These are phyloP conservation scores for Penicillium sclerotigenum DNA, from an alignment of 2,329 filamentous ascomycete species.

Conservation along the genomic window DNA sequence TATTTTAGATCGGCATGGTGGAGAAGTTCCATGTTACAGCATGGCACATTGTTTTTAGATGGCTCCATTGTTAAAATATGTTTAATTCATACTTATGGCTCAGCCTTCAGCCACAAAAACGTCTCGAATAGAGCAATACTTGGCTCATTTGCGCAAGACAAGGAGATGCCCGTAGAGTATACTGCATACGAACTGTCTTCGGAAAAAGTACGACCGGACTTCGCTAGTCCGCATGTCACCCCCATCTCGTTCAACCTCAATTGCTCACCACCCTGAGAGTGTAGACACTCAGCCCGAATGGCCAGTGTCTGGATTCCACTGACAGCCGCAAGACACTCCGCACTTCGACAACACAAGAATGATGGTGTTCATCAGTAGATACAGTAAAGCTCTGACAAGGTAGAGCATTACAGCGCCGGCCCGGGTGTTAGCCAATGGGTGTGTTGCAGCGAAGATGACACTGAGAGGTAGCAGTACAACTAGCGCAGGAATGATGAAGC, in stretches of 20 bases:
- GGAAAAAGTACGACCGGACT: not conserved
- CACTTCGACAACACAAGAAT: not conserved
- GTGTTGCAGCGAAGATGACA: constrained; percentile 2
- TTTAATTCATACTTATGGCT: not conserved
- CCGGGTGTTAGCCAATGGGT: constrained; percentile 4
- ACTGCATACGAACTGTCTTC: not conserved
- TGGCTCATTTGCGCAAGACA: not conserved
- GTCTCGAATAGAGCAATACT: not conserved
- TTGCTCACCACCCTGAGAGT: not conserved
- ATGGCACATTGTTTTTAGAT: not conserved
- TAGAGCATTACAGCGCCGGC: constrained; percentile 6
- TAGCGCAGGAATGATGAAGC: constrained; percentile 14
- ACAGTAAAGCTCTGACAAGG: constrained; percentile 3
- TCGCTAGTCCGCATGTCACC: not conserved
- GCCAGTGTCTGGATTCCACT: not conserved
- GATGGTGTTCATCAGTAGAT: not conserved
- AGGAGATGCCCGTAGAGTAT: not conserved
- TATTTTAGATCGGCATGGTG: too few relatives aligned
- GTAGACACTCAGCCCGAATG: not conserved
- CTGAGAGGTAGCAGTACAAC: constrained; percentile 7
- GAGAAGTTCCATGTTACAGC: too few relatives aligned
- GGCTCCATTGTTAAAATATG: not conserved
- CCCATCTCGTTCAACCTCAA: not conserved
- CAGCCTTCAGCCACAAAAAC: not conserved
- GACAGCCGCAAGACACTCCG: not conserved